phyloP scores from a whole-genome alignment of 2,329 filamentous ascomycete species.

The Xylaria multiplex region DNA sequence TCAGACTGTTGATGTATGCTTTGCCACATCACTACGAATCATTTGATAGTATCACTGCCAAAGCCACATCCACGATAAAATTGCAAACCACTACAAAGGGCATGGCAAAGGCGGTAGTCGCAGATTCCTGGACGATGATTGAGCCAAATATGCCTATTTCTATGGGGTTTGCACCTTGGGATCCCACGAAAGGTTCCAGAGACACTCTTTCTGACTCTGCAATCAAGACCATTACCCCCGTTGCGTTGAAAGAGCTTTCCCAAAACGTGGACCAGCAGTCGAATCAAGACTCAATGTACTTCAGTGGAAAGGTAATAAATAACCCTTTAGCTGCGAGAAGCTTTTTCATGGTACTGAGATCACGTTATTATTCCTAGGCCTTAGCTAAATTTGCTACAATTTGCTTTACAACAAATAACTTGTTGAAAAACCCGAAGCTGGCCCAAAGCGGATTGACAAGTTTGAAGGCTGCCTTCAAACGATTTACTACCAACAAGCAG shows the following conservation, averaged over 20 bases:
- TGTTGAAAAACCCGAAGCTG: constrained; percentile 67
- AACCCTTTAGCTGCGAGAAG: neutral
- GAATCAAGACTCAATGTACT: constrained; percentile 89
- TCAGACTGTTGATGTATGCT: constrained; percentile 82
- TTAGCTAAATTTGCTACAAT: constrained; percentile 80
- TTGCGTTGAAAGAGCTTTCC: constrained; percentile 77
- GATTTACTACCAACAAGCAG: constrained; percentile 75
- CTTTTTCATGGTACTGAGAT: neutral
- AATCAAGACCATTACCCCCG: constrained; percentile 66
- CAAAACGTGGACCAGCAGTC: constrained; percentile 79
- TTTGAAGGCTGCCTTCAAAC: constrained; percentile 73
- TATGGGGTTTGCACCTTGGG: constrained; percentile 85
- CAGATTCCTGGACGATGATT: constrained; percentile 79
- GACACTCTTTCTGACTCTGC: constrained; percentile 61
- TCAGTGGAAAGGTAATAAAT: constrained; percentile 76
- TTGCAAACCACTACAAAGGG: constrained; percentile 90
- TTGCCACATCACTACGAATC: constrained; percentile 86
- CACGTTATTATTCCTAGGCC: constrained; percentile 54
- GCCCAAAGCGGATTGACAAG: constrained; percentile 67
- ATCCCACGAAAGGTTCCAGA: constrained; percentile 61
- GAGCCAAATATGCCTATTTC: constrained; percentile 76
- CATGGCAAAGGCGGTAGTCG: constrained; percentile 75
- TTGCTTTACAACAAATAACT: constrained; percentile 71
- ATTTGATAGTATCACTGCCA: constrained; percentile 69
- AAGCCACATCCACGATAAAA: constrained; percentile 64